Percentiles rank a stretch among this genome's conserved stretches.
Conservation (phyloP, 306 rosid genomes). For the Datisca glomerata region DNA sequence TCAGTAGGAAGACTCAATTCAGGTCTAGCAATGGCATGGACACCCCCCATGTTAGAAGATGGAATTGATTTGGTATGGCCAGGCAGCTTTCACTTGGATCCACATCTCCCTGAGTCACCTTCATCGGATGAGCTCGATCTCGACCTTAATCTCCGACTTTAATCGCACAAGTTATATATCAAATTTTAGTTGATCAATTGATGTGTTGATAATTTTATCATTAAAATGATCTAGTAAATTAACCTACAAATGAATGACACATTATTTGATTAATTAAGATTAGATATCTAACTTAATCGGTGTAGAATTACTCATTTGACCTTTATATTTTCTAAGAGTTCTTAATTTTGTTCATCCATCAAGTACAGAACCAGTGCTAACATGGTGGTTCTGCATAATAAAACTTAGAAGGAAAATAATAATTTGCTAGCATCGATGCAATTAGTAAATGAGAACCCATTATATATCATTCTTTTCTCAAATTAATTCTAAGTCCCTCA, state of each 20-base stretch:
- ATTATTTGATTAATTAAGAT: too few species aligned
- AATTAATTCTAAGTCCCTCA: too few species aligned
- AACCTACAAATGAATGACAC: too few species aligned
- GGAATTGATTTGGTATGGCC: conserved; percentile 62
- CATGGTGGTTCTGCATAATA: conserved; percentile 19
- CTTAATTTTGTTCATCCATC: conserved; percentile 10
- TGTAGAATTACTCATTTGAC: too few species aligned
- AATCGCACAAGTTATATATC: conserved; percentile 13
- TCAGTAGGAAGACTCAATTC: conserved; percentile 36
- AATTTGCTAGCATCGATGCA: too few species aligned
- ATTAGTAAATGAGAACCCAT: too few species aligned
- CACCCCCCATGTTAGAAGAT: conserved; percentile 41
- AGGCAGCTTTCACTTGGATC: conserved; percentile 70
- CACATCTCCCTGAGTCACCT: conserved; percentile 24
- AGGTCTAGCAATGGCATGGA: conserved; percentile 7
- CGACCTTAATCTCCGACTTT: conserved; percentile 77
- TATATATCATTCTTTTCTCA: too few species aligned
- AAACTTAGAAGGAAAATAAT: conserved; percentile 17
- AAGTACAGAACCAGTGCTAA: conserved; percentile 18
- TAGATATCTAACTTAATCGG: too few species aligned
- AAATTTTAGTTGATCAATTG: not conserved
- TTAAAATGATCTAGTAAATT: conserved; percentile 1
- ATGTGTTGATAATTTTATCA: conserved; percentile 1
- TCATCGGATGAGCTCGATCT: conserved; percentile 35
- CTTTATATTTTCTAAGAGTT: conserved; percentile 11